Percentiles rank a stretch among this genome's conserved stretches.
phyloP scores from a whole-genome alignment of 495 filamentous ascomycete species.

The Xylaria venustula region DNA sequence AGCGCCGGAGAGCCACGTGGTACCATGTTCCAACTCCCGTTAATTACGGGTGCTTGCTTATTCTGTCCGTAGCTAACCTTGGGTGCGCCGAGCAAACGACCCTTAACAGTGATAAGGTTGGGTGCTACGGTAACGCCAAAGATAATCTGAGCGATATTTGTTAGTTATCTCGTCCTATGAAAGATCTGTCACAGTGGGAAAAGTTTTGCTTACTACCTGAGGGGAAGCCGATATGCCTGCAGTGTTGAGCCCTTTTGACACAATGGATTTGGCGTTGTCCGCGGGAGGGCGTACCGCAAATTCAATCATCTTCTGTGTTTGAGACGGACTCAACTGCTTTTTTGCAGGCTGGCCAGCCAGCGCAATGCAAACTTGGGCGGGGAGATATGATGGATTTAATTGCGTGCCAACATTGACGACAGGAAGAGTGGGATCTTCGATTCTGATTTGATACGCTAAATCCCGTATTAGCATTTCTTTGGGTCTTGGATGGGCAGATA shows the following conservation, averaged over 20 bases:
- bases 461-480: neutral
- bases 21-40: conserved; percentile 18
- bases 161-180: neutral
- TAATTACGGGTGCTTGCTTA: neutral
- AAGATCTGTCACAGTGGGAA: conserved; percentile 40
- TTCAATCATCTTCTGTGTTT: conserved; percentile 49
- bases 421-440: neutral
- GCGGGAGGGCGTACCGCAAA: conserved; percentile 62
- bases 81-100: conserved; percentile 53
- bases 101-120: conserved; percentile 44
- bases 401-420: conserved; percentile 65
- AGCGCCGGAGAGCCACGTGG: neutral
- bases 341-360: conserved; percentile 58
- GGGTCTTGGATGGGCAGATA: too few species aligned
- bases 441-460: conserved; percentile 5
- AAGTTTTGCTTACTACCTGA: conserved; percentile 41
- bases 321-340: conserved; percentile 52
- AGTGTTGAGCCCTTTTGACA: neutral
- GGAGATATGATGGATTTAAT: conserved; percentile 57
- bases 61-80: conserved; percentile 24
- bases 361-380: conserved; percentile 58
- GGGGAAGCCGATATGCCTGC: conserved; percentile 34
- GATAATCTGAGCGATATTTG: neutral
- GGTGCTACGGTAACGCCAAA: neutral
- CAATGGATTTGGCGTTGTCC: conserved; percentile 60